Percentiles rank a stretch among this genome's conserved stretches.
phyloP scores from a whole-genome alignment of 305 asterid species.

The Fraxinus albicans region DNA sequence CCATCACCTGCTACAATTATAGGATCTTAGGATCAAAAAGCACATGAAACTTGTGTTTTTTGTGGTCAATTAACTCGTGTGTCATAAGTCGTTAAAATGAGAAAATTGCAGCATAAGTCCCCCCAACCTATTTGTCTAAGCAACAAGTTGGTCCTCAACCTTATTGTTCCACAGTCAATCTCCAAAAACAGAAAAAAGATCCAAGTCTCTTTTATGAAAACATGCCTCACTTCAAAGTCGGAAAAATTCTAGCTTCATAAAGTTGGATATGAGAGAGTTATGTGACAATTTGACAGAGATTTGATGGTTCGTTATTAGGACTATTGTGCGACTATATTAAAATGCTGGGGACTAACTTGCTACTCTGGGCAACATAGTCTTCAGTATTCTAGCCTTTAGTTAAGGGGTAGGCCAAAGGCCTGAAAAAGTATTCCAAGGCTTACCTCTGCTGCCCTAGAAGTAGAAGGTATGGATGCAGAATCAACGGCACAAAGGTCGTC shows the following conservation, averaged over 20 bases:
- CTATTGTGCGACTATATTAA: neutral
- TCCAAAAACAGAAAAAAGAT: neutral
- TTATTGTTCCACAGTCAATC: neutral
- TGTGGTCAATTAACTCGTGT: neutral
- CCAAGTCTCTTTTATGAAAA: neutral
- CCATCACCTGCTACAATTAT: conserved; percentile 43
- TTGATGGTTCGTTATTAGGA: neutral
- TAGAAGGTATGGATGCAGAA: conserved; percentile 65
- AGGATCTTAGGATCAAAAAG: neutral
- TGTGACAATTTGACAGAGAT: neutral
- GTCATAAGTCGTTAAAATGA: neutral
- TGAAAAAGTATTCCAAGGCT: conserved; percentile 1
- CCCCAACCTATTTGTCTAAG: neutral
- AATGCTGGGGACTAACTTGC: neutral
- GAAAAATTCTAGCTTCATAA: neutral
- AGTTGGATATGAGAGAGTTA: neutral
- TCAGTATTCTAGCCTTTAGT: neutral
- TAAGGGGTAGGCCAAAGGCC: conserved; percentile 4
- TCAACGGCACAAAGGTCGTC: conserved; percentile 56
- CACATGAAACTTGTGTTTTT: neutral
- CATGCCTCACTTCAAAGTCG: neutral
- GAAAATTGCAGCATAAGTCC: neutral
- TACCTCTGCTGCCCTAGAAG: conserved; percentile 83
- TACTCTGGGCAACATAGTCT: neutral
- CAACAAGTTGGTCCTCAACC: neutral